phyloP scores from a whole-genome alignment of 2,329 filamentous ascomycete genomes.

The Penicillium janthinellum region DNA sequence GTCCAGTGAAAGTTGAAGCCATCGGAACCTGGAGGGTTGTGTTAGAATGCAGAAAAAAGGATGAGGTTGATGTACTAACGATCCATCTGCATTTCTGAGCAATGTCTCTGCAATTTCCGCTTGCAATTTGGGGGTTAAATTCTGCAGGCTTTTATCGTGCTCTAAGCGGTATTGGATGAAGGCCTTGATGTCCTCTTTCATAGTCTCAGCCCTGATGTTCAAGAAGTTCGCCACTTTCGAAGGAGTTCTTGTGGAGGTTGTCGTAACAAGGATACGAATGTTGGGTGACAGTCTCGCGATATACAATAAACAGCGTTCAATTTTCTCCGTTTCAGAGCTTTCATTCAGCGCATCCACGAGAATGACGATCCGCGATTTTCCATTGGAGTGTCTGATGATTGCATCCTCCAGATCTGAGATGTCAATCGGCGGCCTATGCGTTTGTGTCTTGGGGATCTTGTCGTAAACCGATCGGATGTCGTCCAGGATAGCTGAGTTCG shows the following conservation, averaged over 20 bases:
- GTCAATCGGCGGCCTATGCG: conserved; percentile 17
- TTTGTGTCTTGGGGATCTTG: conserved; percentile 13
- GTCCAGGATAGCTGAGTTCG: conserved; percentile 13
- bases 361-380: conserved; percentile 10
- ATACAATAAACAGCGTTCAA: conserved; percentile 16
- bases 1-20: conserved; percentile 26
- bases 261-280: conserved; percentile 22
- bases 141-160: conserved; percentile 10
- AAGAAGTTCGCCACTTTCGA: conserved; percentile 1
- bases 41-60: neutral
- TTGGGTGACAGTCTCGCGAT: conserved; percentile 13
- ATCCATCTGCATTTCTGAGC: conserved; percentile 18
- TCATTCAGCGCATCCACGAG: conserved; percentile 26
- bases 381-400: conserved; percentile 12
- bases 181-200: conserved; percentile 16
- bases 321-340: conserved; percentile 13
- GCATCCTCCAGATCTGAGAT: conserved; percentile 19
- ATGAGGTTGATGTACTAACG: conserved; percentile 15
- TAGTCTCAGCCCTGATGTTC: conserved; percentile 15
- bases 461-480: conserved; percentile 16
- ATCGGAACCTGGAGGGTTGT: conserved; percentile 20
- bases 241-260: conserved; percentile 9
- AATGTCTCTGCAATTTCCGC: conserved; percentile 15
- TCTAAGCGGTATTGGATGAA: conserved; percentile 19
- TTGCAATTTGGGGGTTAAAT: conserved; percentile 13